Evolutionary conservation across 176 grass and related monocot genomes (phyloP).

Genomic region (Alloteropsis semialata): DNA sequence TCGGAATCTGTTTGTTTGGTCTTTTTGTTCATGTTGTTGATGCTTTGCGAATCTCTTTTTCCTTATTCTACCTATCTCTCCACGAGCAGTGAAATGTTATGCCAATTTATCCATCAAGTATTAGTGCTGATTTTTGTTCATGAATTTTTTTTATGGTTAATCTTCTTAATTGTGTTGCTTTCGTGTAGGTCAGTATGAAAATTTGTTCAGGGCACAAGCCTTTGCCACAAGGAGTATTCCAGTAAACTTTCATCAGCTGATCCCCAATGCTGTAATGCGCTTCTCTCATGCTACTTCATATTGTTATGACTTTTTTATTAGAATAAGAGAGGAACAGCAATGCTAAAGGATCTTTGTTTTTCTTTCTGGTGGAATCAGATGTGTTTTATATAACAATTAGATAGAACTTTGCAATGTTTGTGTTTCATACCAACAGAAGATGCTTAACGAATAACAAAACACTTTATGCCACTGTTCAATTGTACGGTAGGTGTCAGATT

Average conservation of each 20-base stretch:
- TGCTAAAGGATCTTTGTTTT: background rate
- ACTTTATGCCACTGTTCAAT: background rate
- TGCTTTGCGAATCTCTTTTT: background rate
- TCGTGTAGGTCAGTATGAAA: slow-evolving; percentile 48
- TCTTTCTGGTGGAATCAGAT: background rate
- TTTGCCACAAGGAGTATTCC: slow-evolving; percentile 26
- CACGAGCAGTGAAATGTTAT: background rate
- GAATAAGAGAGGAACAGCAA: background rate
- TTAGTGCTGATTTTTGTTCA: background rate
- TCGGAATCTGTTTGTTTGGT: background rate
- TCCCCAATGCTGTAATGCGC: slow-evolving; percentile 48
- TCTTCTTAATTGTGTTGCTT: background rate
- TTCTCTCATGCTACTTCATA: background rate
- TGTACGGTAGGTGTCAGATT: background rate
- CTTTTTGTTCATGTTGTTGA: background rate
- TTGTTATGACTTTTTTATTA: background rate
- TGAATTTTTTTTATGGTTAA: background rate
- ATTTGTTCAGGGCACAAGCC: slow-evolving; percentile 26
- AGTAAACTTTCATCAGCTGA: slow-evolving; percentile 44
- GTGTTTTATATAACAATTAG: background rate
- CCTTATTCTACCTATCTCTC: background rate
- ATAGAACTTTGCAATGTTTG: background rate
- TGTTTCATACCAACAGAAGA: background rate
- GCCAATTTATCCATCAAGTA: background rate
- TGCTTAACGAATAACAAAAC: background rate